phyloP scores from a whole-genome alignment of 169 alveolate species.

The Cryptosporidium muris region DNA sequence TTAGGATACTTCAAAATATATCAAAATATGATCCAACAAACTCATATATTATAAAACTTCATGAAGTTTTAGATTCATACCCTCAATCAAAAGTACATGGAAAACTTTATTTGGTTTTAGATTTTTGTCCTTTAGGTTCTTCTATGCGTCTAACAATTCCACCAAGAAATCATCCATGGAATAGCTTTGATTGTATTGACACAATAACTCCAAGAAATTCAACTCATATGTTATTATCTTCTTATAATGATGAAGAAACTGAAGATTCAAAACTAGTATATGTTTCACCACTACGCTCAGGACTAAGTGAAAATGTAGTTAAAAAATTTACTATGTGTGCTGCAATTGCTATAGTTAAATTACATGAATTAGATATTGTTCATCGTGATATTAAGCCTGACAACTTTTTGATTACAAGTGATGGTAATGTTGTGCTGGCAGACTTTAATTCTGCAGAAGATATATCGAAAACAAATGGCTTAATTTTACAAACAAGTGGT shows the following conservation, averaged over 20 bases:
- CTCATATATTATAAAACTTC: slow-evolving; percentile 23
- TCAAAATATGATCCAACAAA: slow-evolving; percentile 3
- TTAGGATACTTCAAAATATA: slow-evolving; percentile 24
- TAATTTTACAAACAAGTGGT: slow-evolving; percentile 74
- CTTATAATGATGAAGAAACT: too few species aligned
- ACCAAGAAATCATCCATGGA: background rate
- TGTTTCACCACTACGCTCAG: slow-evolving; percentile 3
- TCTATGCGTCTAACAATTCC: slow-evolving; percentile 21
- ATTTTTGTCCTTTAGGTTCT: slow-evolving; percentile 40
- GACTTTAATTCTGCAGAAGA: slow-evolving; percentile 76
- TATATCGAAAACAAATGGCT: too few species aligned
- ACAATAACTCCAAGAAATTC: too few species aligned
- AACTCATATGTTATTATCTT: too few species aligned
- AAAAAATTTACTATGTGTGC: slow-evolving; percentile 22
- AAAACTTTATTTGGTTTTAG: slow-evolving; percentile 40
- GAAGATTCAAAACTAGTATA: slow-evolving; percentile 1
- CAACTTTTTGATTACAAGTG: slow-evolving; percentile 72
- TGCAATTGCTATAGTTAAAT: slow-evolving; percentile 68
- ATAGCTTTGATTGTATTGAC: background rate
- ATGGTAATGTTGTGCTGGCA: slow-evolving; percentile 70
- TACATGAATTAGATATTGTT: slow-evolving; percentile 75
- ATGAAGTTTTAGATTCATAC: slow-evolving; percentile 47
- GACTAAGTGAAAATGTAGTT: slow-evolving; percentile 4
- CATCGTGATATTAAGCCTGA: slow-evolving; percentile 80
- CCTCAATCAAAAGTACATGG: slow-evolving; percentile 6